A percentile compares a stretch with the other conserved stretches of the same genome.
Evolutionary conservation across 2,329 filamentous ascomycete genomes (phyloP).

Genomic region (Fusarium caatingaense): DNA sequence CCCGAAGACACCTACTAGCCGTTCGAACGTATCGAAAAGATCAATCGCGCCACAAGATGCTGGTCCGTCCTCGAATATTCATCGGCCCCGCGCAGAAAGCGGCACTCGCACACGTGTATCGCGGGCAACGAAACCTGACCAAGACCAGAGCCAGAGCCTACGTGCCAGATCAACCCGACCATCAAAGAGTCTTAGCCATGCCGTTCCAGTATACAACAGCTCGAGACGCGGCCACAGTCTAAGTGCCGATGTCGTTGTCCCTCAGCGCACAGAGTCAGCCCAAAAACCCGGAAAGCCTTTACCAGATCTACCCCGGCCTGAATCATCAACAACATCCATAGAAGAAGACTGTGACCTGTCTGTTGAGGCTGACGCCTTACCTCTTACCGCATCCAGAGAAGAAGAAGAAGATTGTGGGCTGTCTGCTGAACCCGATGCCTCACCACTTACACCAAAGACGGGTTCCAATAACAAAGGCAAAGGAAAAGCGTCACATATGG

Average conservation of each 20-base stretch:
- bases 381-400: slow-evolving; percentile 1
- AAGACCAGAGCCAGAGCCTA: not conserved
- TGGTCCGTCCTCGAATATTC: not conserved
- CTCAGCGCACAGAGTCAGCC: slow-evolving; percentile 5
- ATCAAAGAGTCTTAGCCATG: slow-evolving; percentile 9
- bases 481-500: not conserved
- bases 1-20: not conserved
- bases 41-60: not conserved
- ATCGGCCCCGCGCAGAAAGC: not conserved
- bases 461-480: not conserved
- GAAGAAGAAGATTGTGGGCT: not conserved
- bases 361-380: not conserved
- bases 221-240: slow-evolving; percentile 35
- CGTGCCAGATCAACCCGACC: slow-evolving; percentile 11
- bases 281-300: slow-evolving; percentile 8
- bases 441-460: not conserved
- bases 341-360: slow-evolving; percentile 15
- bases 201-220: not conserved
- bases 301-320: slow-evolving; percentile 16
- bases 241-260: slow-evolving; percentile 16
- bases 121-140: not conserved
- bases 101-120: not conserved
- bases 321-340: slow-evolving; percentile 5
- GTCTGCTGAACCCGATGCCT: not conserved
- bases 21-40: slow-evolving; percentile 1